These are phyloP conservation scores for Collybiopsis confluens DNA, from an alignment of 768 basidiomycete species.

Conservation along the genomic window DNA sequence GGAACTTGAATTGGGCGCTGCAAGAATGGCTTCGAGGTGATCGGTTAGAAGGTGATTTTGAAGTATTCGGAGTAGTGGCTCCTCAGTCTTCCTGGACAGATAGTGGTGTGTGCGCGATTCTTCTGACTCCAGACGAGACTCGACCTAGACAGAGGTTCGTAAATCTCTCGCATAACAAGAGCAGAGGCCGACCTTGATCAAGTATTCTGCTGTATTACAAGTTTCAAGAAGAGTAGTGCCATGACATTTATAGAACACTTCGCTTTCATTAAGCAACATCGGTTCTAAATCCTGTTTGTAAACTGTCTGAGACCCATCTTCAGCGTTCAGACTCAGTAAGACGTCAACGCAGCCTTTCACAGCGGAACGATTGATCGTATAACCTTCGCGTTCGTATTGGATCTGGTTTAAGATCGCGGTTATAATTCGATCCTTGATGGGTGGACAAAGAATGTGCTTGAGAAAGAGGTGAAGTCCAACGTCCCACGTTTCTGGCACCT, in stretches of 20 bases:
- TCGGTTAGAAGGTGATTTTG: conserved; percentile 73
- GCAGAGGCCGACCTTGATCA: conserved; percentile 58
- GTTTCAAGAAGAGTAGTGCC: conserved; percentile 63
- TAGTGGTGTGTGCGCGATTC: conserved; percentile 83
- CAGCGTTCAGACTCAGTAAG: conserved; percentile 61
- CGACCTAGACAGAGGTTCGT: conserved; percentile 49
- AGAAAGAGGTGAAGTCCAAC: conserved; percentile 83
- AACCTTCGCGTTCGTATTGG: conserved; percentile 87
- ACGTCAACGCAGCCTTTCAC: conserved; percentile 88
- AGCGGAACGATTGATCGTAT: conserved; percentile 85
- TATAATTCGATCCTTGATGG: conserved; percentile 81
- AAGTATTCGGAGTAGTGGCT: conserved; percentile 68
- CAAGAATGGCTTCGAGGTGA: conserved; percentile 71
- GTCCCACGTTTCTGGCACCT: conserved; percentile 76
- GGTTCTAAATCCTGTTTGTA: conserved; percentile 88
- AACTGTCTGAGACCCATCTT: conserved; percentile 48
- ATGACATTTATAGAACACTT: conserved; percentile 75
- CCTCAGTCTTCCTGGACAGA: conserved; percentile 68
- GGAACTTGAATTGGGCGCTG: conserved; percentile 63
- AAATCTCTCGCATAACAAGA: not conserved
- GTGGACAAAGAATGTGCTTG: conserved; percentile 69
- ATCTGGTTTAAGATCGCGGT: conserved; percentile 83
- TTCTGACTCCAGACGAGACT: conserved; percentile 78
- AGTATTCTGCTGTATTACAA: conserved; percentile 79
- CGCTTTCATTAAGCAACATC: conserved; percentile 70